A percentile compares a stretch with the other conserved stretches of the same genome.
phyloP scores from a whole-genome alignment of 2,329 filamentous ascomycete species.

The Cyphellophora europaea region DNA sequence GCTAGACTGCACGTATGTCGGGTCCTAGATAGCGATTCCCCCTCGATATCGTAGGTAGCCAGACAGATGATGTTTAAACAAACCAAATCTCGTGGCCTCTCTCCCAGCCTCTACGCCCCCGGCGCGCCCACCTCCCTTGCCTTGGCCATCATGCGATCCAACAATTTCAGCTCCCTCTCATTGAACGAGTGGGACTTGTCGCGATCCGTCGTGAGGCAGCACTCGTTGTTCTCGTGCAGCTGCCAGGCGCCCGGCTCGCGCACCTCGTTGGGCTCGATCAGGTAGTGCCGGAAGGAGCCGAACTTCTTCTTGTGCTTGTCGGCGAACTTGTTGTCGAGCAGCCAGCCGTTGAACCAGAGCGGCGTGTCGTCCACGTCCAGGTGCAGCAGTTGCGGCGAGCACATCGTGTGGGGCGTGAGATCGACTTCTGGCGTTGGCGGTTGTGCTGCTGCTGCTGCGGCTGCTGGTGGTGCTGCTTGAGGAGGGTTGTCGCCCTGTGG shows the following conservation, averaged over 20 bases:
- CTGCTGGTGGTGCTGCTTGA: not conserved
- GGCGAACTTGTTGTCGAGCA: conserved; percentile 33
- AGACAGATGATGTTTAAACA: too few relatives aligned
- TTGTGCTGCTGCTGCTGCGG: not conserved
- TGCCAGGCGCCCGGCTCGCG: conserved; percentile 19
- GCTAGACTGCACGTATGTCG: too few relatives aligned
- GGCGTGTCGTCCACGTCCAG: conserved; percentile 31
- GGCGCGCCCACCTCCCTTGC: conserved; percentile 15
- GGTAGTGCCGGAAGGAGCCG: conserved; percentile 25
- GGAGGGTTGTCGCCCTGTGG: not conserved
- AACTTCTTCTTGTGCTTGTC: conserved; percentile 25
- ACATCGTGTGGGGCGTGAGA: conserved; percentile 25
- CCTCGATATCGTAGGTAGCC: too few relatives aligned
- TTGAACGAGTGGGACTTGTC: conserved; percentile 15
- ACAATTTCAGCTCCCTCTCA: conserved; percentile 10
- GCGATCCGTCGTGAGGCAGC: conserved; percentile 18
- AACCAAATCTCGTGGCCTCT: too few relatives aligned
- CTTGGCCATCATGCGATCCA: conserved; percentile 16
- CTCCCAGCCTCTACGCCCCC: conserved; percentile 6
- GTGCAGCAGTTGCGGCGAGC: conserved; percentile 37
- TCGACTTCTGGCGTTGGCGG: not conserved
- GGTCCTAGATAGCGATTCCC: too few relatives aligned
- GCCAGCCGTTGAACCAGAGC: conserved; percentile 40
- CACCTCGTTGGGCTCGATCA: conserved; percentile 16
- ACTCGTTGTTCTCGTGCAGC: conserved; percentile 18